Conservation (phyloP, 345 rosid species). For the Brassica cretica region DNA sequence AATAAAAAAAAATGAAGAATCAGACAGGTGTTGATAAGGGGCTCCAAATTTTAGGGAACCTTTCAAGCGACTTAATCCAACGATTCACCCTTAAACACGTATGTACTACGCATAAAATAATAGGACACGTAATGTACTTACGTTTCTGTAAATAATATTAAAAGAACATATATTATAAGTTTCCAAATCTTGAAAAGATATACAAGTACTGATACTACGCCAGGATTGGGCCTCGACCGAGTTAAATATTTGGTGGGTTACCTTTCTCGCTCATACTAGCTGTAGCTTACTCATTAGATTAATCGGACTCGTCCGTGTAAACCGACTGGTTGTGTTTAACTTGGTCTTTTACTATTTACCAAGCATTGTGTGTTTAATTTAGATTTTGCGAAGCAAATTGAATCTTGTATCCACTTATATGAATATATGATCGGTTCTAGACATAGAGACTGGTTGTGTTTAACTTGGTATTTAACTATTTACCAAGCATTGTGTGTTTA, state of each 20-base stretch:
- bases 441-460: neutral
- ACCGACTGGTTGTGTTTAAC: neutral
- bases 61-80: conserved; percentile 33
- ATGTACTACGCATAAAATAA: conserved; percentile 16
- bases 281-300: neutral
- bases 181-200: neutral
- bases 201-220: neutral
- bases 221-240: conserved; percentile 4
- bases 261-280: neutral
- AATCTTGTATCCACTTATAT: neutral
- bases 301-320: neutral
- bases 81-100: conserved; percentile 34
- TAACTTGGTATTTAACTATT: neutral
- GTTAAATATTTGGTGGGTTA: neutral
- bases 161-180: neutral
- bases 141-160: neutral
- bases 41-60: conserved; percentile 42
- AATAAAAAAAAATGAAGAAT: conserved; percentile 16
- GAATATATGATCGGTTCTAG: neutral
- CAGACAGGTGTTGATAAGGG: conserved; percentile 31
- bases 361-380: neutral
- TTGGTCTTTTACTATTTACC: neutral
- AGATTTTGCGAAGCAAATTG: neutral
- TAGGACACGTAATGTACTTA: conserved; percentile 33
- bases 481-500: neutral